Evolutionary conservation across 148 eudicot genomes (phyloP).

Genomic region (Chenopodium berlandieri): DNA sequence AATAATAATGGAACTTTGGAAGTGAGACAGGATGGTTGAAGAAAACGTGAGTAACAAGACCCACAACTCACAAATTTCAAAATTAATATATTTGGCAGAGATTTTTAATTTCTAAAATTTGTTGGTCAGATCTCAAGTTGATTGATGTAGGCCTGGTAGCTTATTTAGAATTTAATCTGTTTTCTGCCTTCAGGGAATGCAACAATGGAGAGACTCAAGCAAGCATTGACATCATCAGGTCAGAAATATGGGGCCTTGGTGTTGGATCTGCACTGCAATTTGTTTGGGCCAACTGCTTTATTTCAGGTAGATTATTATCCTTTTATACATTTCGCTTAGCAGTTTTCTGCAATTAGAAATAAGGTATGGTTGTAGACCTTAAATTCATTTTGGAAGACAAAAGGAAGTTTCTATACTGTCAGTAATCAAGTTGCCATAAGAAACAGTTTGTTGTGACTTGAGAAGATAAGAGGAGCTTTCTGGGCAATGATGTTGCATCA

Average conservation of each 20-base stretch:
- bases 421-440: background rate
- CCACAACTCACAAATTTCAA: too few species aligned
- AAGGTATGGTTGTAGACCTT: background rate
- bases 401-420: background rate
- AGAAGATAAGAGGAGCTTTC: background rate
- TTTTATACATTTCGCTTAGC: background rate
- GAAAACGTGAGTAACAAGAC: too few species aligned
- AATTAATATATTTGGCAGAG: background rate
- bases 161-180: constrained; percentile 9
- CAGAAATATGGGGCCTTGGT: constrained; percentile 81
- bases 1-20: background rate
- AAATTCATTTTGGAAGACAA: background rate
- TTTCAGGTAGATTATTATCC: constrained; percentile 48
- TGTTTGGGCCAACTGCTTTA: constrained; percentile 82
- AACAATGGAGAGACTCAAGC: constrained; percentile 72
- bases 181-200: constrained; percentile 62
- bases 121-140: background rate
- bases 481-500: background rate
- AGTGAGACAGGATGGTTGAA: background rate
- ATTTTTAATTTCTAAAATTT: background rate
- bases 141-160: background rate
- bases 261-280: constrained; percentile 81
- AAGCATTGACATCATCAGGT: constrained; percentile 58
- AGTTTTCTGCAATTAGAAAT: background rate
- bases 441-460: background rate